Evolutionary conservation across 2,329 filamentous ascomycete species (phyloP).

Genomic region (Calonectria pseudoturangicola): DNA sequence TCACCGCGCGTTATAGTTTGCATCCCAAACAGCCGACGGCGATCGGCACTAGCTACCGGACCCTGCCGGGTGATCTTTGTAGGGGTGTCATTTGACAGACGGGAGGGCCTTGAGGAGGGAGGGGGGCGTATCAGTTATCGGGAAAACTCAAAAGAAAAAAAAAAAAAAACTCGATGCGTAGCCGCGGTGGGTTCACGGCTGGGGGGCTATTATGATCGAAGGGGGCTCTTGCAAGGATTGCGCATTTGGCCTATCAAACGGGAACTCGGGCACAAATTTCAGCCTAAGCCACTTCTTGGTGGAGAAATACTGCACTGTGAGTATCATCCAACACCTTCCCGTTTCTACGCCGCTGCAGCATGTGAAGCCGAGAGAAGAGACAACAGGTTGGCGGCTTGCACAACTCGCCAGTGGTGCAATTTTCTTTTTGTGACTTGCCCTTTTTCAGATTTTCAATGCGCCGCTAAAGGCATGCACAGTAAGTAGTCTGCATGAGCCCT

Average conservation of each 20-base stretch:
- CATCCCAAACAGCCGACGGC: slow-evolving; percentile 19
- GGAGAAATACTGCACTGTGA: slow-evolving; percentile 5
- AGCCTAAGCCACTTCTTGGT: slow-evolving; percentile 10
- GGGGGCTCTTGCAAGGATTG: slow-evolving; percentile 5
- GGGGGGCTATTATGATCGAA: not conserved
- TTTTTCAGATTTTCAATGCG: too few species aligned
- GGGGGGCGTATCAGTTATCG: slow-evolving; percentile 19
- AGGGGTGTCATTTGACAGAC: slow-evolving; percentile 27
- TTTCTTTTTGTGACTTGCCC: not conserved
- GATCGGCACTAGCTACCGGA: slow-evolving; percentile 28
- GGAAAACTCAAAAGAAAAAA: slow-evolving; percentile 17
- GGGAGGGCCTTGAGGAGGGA: not conserved
- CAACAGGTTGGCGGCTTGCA: not conserved
- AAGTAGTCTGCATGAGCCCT: not conserved
- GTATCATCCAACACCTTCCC: slow-evolving; percentile 7
- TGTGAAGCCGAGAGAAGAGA: slow-evolving; percentile 13
- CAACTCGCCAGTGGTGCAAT: not conserved
- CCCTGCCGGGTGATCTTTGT: slow-evolving; percentile 27
- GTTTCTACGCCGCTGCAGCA: slow-evolving; percentile 3
- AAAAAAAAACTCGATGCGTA: not conserved
- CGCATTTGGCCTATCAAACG: slow-evolving; percentile 9
- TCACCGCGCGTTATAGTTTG: slow-evolving; percentile 27
- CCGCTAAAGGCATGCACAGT: too few species aligned
- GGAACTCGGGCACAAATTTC: slow-evolving; percentile 21
- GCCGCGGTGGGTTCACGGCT: slow-evolving; percentile 2